phyloP scores from a whole-genome alignment of 2,329 filamentous ascomycete species.

The Fusarium sp. region DNA sequence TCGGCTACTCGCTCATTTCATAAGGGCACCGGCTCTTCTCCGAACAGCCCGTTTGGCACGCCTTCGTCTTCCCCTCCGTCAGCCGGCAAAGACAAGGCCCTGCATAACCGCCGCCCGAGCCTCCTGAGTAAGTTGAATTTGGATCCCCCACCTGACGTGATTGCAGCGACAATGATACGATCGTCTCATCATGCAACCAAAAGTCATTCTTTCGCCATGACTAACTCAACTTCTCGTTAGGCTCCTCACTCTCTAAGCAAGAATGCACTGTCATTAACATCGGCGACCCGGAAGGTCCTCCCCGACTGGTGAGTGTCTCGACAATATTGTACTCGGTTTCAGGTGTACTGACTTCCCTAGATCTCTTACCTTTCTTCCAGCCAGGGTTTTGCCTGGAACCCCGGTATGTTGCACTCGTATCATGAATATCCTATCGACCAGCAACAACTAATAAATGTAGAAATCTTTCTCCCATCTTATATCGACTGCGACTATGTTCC shows the following conservation, averaged over 20 bases:
- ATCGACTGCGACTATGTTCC: constrained; percentile 79
- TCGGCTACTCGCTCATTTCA: constrained; percentile 51
- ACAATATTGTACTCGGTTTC: neutral
- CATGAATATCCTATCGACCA: neutral
- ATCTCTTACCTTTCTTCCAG: constrained; percentile 83
- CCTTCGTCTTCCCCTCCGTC: constrained; percentile 67
- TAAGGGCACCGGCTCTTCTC: constrained; percentile 61
- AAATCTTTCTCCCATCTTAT: constrained; percentile 85
- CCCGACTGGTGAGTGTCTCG: constrained; percentile 69
- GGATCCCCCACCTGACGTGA: constrained; percentile 10
- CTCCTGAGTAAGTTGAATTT: constrained; percentile 63
- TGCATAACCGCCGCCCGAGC: constrained; percentile 69
- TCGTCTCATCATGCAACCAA: constrained; percentile 14
- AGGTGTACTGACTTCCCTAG: constrained; percentile 54
- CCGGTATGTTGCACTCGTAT: constrained; percentile 60
- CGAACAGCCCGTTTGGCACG: constrained; percentile 54
- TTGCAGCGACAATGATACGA: constrained; percentile 18
- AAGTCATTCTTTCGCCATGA: constrained; percentile 11
- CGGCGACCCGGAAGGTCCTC: constrained; percentile 77
- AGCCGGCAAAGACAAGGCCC: constrained; percentile 58
- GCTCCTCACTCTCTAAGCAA: constrained; percentile 76
- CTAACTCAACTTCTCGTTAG: constrained; percentile 60
- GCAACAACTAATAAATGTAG: constrained; percentile 53
- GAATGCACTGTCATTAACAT: constrained; percentile 86
- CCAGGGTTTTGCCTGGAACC: constrained; percentile 87